phyloP scores from a whole-genome alignment of 2,329 filamentous ascomycete genomes.

The Trichoderma endophyticum region DNA sequence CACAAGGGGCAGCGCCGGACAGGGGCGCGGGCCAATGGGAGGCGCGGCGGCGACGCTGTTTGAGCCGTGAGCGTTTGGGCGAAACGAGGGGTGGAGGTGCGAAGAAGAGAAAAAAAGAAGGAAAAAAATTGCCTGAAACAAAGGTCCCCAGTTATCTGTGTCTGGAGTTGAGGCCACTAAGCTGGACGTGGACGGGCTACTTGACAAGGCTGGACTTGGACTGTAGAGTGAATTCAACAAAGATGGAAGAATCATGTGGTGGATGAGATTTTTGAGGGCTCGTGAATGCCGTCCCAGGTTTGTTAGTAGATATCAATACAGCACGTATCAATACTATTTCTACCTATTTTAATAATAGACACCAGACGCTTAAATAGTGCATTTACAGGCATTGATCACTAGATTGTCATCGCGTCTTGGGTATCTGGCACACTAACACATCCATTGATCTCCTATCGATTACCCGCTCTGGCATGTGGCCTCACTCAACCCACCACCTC shows the following conservation, averaged over 20 bases:
- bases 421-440: neutral
- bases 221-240: neutral
- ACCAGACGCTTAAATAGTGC: neutral
- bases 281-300: neutral
- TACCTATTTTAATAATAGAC: neutral
- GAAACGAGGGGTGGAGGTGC: neutral
- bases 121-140: constrained; percentile 11
- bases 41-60: neutral
- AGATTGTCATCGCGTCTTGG: neutral
- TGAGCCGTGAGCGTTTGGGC: neutral
- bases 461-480: neutral
- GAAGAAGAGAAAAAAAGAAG: neutral
- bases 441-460: neutral
- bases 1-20: constrained; percentile 1
- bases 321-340: too few species aligned
- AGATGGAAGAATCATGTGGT: neutral
- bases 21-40: constrained; percentile 2
- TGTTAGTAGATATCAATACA: neutral
- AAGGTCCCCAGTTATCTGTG: constrained; percentile 1
- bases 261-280: neutral
- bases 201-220: neutral
- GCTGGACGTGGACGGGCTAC: neutral
- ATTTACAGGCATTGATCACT: neutral
- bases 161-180: constrained; percentile 1
- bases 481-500: neutral